Evolutionary conservation across 2,329 filamentous ascomycete species (phyloP).

Genomic region (Beauveria australis): DNA sequence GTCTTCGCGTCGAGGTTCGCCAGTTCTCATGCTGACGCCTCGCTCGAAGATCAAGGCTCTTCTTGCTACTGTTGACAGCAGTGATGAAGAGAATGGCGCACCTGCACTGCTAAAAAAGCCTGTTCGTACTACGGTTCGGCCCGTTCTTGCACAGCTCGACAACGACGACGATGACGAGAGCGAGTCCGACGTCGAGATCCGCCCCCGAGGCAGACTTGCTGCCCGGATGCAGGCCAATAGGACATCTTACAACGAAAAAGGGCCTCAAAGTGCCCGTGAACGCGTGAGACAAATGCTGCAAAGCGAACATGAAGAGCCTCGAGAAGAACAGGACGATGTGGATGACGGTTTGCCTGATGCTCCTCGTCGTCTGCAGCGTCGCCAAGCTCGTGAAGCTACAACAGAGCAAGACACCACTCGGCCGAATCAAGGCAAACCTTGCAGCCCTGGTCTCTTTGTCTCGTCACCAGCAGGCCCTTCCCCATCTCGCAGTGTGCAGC

Average conservation of each 20-base stretch:
- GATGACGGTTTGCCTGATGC: slow-evolving; percentile 34
- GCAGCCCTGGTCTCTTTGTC: slow-evolving; percentile 46
- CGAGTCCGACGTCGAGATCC: slow-evolving; percentile 28
- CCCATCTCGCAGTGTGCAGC: slow-evolving; percentile 20
- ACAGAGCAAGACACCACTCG: slow-evolving; percentile 22
- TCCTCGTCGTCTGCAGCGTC: slow-evolving; percentile 32
- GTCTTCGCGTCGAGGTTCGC: slow-evolving; percentile 31
- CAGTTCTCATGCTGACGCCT: slow-evolving; percentile 38
- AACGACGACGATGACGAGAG: slow-evolving; percentile 42
- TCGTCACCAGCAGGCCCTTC: slow-evolving; percentile 37
- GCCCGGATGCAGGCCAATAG: slow-evolving; percentile 48
- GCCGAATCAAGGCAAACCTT: slow-evolving; percentile 17
- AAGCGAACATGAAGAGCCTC: slow-evolving; percentile 18
- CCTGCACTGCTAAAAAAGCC: slow-evolving; percentile 17
- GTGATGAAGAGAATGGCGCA: slow-evolving; percentile 34
- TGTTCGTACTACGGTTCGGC: slow-evolving; percentile 13
- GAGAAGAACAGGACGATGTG: slow-evolving; percentile 28
- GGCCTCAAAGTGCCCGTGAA: slow-evolving; percentile 29
- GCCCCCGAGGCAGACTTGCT: slow-evolving; percentile 56
- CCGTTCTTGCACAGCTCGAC: slow-evolving; percentile 21
- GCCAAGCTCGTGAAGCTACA: slow-evolving; percentile 26
- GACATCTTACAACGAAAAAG: slow-evolving; percentile 11
- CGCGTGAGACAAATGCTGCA: slow-evolving; percentile 36
- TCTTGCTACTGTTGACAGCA: slow-evolving; percentile 40
- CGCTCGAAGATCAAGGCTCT: slow-evolving; percentile 47